These are phyloP conservation scores for Rhodomyrtus tomentosa DNA, from an alignment of 345 rosid species.

Conservation along the genomic window DNA sequence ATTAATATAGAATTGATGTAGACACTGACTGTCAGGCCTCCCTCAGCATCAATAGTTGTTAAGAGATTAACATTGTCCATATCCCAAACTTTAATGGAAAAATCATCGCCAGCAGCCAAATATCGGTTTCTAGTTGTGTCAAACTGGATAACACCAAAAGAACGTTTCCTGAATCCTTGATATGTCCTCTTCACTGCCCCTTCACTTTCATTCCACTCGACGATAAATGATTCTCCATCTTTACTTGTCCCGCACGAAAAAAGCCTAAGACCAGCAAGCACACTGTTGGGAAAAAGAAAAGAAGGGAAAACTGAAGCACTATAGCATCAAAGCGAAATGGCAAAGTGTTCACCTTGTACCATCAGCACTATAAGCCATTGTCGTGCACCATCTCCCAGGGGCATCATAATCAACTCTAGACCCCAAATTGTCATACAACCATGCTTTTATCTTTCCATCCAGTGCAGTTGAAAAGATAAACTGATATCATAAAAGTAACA, in stretches of 20 bases:
- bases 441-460: conserved; percentile 90
- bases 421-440: conserved; percentile 74
- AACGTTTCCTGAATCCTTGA: conserved; percentile 45
- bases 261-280: conserved; percentile 20
- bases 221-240: conserved; percentile 59
- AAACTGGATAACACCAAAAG: conserved; percentile 47
- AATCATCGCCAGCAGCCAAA: conserved; percentile 62
- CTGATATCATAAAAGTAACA: conserved; percentile 16
- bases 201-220: conserved; percentile 72
- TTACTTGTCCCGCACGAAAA: conserved; percentile 74
- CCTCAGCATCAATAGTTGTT: conserved; percentile 43
- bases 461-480: conserved; percentile 77
- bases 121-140: conserved; percentile 52
- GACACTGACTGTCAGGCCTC: conserved; percentile 45
- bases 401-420: conserved; percentile 92
- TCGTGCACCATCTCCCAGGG: conserved; percentile 66
- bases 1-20: background rate
- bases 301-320: background rate
- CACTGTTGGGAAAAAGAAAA: background rate
- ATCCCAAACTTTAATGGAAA: conserved; percentile 55
- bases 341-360: conserved; percentile 45
- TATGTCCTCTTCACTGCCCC: conserved; percentile 49
- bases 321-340: background rate
- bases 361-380: conserved; percentile 83
- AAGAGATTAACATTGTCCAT: conserved; percentile 41